A percentile compares a stretch with the other conserved stretches of the same genome.
These are phyloP conservation scores for Verbena officinalis DNA, from an alignment of 257 asterid genomes.

Conservation along the genomic window DNA sequence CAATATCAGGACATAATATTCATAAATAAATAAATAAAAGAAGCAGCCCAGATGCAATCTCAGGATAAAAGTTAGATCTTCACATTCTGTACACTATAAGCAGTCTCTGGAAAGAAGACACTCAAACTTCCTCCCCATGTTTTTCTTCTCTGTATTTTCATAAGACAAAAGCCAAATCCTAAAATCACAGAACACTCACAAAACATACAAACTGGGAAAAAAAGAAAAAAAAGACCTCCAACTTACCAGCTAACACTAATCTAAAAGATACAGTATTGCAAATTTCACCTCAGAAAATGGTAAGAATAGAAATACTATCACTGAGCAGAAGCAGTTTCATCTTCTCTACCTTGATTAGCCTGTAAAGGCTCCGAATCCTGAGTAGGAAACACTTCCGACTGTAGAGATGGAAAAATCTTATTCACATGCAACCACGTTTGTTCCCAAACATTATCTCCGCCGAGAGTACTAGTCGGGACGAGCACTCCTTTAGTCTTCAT, in stretches of 20 bases:
- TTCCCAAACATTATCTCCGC: conserved; percentile 94
- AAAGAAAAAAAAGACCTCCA: background rate
- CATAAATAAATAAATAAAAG: no score
- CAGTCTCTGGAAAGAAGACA: conserved; percentile 29
- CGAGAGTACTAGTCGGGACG: conserved; percentile 71
- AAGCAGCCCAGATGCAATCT: no score
- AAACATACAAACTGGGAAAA: conserved; percentile 11
- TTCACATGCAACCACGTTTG: conserved; percentile 94
- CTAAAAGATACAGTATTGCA: conserved; percentile 25
- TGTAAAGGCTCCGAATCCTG: conserved; percentile 45
- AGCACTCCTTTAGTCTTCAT: conserved; percentile 89
- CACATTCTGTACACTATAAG: conserved; percentile 51
- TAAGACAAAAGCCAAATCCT: conserved; percentile 30
- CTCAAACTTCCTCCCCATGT: conserved; percentile 29
- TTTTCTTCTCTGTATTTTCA: conserved; percentile 15
- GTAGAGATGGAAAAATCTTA: conserved; percentile 72
- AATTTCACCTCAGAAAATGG: conserved; percentile 9
- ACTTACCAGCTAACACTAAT: conserved; percentile 27
- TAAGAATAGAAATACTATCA: conserved; percentile 23
- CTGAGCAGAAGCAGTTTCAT: conserved; percentile 32
- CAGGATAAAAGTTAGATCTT: conserved; percentile 37
- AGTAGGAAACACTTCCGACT: conserved; percentile 69
- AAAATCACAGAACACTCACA: conserved; percentile 17
- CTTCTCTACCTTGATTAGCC: conserved; percentile 28
- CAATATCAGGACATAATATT: no score